phyloP scores from a whole-genome alignment of 257 asterid species.

The Eustoma russellianum region DNA sequence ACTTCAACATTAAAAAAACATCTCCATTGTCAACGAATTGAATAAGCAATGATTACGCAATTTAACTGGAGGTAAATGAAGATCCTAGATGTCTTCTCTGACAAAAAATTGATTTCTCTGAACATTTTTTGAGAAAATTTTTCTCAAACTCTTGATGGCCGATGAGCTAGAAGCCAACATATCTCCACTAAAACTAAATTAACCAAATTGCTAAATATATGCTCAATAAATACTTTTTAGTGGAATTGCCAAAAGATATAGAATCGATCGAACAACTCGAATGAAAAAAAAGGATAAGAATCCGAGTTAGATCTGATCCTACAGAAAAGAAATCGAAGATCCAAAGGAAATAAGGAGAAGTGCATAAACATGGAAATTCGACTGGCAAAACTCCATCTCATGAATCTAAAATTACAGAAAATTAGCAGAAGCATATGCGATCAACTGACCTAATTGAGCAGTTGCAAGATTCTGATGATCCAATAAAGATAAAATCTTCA shows the following conservation, averaged over 20 bases:
- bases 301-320: slow-evolving; percentile 20
- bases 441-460: slow-evolving; percentile 56
- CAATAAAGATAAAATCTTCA: slow-evolving; percentile 43
- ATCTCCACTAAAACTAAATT: too few species aligned
- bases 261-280: not conserved
- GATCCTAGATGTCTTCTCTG: too few species aligned
- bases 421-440: not conserved
- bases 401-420: slow-evolving; percentile 4
- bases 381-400: not conserved
- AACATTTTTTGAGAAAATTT: too few species aligned
- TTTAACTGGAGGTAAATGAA: not conserved
- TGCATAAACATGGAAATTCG: not conserved
- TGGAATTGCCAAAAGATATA: too few species aligned
- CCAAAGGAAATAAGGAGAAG: not conserved
- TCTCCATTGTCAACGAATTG: slow-evolving; percentile 6
- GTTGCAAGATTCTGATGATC: slow-evolving; percentile 82
- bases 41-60: not conserved
- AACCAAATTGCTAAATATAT: too few species aligned
- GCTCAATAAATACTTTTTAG: too few species aligned
- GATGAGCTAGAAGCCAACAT: too few species aligned
- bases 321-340: not conserved
- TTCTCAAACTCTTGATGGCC: too few species aligned
- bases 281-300: not conserved
- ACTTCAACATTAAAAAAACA: slow-evolving; percentile 30
- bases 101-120: too few species aligned